Evolutionary conservation across 2,329 filamentous ascomycete genomes (phyloP).

Genomic region (Curvularia sp.): DNA sequence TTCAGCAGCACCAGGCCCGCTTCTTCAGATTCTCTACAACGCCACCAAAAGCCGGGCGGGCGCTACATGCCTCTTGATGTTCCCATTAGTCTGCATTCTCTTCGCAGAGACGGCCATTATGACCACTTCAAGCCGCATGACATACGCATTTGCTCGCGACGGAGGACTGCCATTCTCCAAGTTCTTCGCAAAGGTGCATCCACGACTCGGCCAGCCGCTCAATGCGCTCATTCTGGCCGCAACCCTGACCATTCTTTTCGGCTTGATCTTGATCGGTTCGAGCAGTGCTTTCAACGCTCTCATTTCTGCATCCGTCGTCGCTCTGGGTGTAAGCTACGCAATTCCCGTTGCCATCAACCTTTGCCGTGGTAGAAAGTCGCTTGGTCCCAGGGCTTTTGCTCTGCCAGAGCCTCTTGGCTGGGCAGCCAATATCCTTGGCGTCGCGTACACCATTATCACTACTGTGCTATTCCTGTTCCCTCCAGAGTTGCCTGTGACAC

Average conservation of each 20-base stretch:
- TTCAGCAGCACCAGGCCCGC: slow-evolving; percentile 61
- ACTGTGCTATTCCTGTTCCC: slow-evolving; percentile 79
- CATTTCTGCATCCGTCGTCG: slow-evolving; percentile 73
- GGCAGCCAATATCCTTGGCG: slow-evolving; percentile 65
- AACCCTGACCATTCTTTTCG: slow-evolving; percentile 69
- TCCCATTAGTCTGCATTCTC: slow-evolving; percentile 68
- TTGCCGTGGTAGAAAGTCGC: slow-evolving; percentile 68
- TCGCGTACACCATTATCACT: slow-evolving; percentile 72
- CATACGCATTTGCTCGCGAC: slow-evolving; percentile 71
- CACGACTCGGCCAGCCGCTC: slow-evolving; percentile 67
- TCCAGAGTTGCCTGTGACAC: slow-evolving; percentile 68
- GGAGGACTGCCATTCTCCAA: slow-evolving; percentile 69
- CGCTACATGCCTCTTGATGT: slow-evolving; percentile 70
- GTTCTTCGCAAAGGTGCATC: slow-evolving; percentile 68
- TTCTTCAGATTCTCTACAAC: slow-evolving; percentile 68
- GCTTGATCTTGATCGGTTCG: slow-evolving; percentile 73
- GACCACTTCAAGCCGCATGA: slow-evolving; percentile 71
- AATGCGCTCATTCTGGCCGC: slow-evolving; percentile 70
- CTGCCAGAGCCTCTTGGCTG: slow-evolving; percentile 64
- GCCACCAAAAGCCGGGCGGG: slow-evolving; percentile 68
- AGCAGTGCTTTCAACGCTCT: slow-evolving; percentile 74
- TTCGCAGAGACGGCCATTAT: slow-evolving; percentile 70
- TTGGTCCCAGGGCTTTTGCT: slow-evolving; percentile 66
- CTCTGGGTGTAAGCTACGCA: slow-evolving; percentile 74
- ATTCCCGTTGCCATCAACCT: slow-evolving; percentile 76